Base-by-base conservation (phyloP, 2,329 filamentous ascomycete genomes). In the Corynespora cassiicola region DNA sequence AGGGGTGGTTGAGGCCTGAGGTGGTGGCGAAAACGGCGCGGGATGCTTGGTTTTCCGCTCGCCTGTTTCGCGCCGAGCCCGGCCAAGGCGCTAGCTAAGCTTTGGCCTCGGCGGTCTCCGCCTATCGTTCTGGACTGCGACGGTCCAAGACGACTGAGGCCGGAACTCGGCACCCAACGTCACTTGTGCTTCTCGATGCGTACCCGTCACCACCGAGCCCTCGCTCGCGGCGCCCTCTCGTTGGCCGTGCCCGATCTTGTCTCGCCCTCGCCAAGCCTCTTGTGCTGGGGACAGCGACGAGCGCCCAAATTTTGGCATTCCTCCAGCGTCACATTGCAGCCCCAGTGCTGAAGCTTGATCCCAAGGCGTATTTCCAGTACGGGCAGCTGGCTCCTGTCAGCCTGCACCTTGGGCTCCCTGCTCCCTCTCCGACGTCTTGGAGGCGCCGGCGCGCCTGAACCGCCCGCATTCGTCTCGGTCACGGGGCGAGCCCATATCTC, bases 21-120 rank as follows among this genome's bases (percentile, higher is more conserved):
- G 26, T 47, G 46, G 41, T 37, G 43, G 43, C 36, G 23, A 30
- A 31, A 39, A 45, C 45, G 42, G 44, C 44, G 25, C 37, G 37
- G 37, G 29, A 43, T 52, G 52, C 59, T 54, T 56, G 58, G 50
- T 23, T 28, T 56, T 54, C 55, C 58, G 55, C 58, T 50, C 41
- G 47, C 45, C 41, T 50, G 31, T 36, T 28, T 44, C 30, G 20
- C 19, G 51, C 48, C 54, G 28, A 50, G 30, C 2, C 16, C 36
- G 14, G 20, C 37, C 33, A 38, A 42, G 37, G 15, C 25, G 22
- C 33, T 38, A 36, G 43, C 25, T 32, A 25, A 39, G 34, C 34
- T 27, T 27, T 24, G 11, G 9, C 12, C 10, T 3, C 25, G 20
- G 6, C 24, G 17, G 14, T 21, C 3, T 21, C 29, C 22, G 22